Percentiles rank a stretch among this genome's conserved stretches.
These are phyloP conservation scores for Botryosphaeria dothidea DNA, from an alignment of 2,329 filamentous ascomycete species.

Conservation along the genomic window DNA sequence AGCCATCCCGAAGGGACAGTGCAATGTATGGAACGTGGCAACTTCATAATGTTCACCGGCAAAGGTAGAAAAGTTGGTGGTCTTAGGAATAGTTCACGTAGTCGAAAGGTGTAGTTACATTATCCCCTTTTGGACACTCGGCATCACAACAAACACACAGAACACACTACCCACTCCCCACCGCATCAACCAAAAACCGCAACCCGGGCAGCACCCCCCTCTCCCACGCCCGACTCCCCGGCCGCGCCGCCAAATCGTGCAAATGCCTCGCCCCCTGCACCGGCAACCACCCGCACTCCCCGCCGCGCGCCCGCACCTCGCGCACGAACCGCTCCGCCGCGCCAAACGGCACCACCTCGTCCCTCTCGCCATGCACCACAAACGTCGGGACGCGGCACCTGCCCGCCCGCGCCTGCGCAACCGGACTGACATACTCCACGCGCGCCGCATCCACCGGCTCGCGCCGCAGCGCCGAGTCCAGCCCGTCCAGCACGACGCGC, in stretches of 20 bases:
- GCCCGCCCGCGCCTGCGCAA: constrained; percentile 20
- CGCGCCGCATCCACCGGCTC: constrained; percentile 1
- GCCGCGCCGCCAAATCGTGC: background rate
- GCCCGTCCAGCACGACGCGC: constrained; percentile 21
- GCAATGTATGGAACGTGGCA: too few relatives aligned
- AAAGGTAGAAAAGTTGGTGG: too few relatives aligned
- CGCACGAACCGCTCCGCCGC: background rate
- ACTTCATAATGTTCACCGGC: too few relatives aligned
- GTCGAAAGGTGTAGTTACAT: too few relatives aligned
- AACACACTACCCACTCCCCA: too few relatives aligned
- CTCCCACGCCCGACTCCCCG: background rate
- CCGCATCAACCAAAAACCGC: too few relatives aligned
- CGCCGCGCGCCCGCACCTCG: background rate
- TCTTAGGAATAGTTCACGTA: too few relatives aligned
- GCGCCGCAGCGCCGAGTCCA: constrained; percentile 4
- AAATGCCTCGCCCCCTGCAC: background rate
- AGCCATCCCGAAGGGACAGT: too few relatives aligned
- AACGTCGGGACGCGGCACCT: constrained; percentile 23
- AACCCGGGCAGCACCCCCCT: background rate
- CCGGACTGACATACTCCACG: constrained; percentile 20
- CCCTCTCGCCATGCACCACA: constrained; percentile 22
- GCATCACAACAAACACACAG: too few relatives aligned
- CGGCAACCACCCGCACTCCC: background rate
- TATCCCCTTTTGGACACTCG: too few relatives aligned
- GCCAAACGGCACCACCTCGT: constrained; percentile 8